Percentiles rank a stretch among this genome's conserved stretches.
phyloP scores from a whole-genome alignment of 2,329 filamentous ascomycete genomes.

The Scedosporium aurantiacum region DNA sequence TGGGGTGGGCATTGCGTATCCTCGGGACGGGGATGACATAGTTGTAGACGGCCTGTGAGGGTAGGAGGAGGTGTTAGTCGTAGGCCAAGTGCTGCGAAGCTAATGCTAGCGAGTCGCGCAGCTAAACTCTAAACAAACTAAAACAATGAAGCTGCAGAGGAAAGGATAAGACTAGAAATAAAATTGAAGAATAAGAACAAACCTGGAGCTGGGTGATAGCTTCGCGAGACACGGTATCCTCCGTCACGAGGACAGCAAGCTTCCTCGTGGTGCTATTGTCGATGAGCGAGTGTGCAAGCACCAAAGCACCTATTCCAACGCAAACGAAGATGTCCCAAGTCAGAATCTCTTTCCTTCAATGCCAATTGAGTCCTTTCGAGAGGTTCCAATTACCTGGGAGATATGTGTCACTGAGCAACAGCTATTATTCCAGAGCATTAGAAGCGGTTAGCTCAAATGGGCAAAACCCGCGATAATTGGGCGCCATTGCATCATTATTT shows the following conservation, averaged over 20 bases:
- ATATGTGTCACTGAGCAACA: slow-evolving; percentile 85
- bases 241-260: slow-evolving; percentile 72
- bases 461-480: not conserved
- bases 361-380: slow-evolving; percentile 7
- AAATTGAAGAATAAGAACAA: slow-evolving; percentile 13
- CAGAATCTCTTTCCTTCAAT: not conserved
- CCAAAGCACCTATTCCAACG: slow-evolving; percentile 61
- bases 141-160: too few species aligned
- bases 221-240: slow-evolving; percentile 63
- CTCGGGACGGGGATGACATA: slow-evolving; percentile 75
- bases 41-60: slow-evolving; percentile 64
- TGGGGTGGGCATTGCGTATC: slow-evolving; percentile 67
- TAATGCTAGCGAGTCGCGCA: too few species aligned
- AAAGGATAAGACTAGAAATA: too few species aligned
- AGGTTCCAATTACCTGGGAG: slow-evolving; percentile 58
- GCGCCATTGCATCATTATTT: not conserved
- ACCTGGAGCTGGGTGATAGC: slow-evolving; percentile 74
- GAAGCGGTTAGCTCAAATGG: slow-evolving; percentile 11
- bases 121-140: too few species aligned
- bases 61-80: slow-evolving; percentile 9
- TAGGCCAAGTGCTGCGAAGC: not conserved
- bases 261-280: slow-evolving; percentile 82
- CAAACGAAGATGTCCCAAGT: not conserved
- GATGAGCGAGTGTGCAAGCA: slow-evolving; percentile 86
- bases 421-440: slow-evolving; percentile 39